Evolutionary conservation across 2,329 filamentous ascomycete species (phyloP).

Genomic region (Pyrenophora seminiperda): DNA sequence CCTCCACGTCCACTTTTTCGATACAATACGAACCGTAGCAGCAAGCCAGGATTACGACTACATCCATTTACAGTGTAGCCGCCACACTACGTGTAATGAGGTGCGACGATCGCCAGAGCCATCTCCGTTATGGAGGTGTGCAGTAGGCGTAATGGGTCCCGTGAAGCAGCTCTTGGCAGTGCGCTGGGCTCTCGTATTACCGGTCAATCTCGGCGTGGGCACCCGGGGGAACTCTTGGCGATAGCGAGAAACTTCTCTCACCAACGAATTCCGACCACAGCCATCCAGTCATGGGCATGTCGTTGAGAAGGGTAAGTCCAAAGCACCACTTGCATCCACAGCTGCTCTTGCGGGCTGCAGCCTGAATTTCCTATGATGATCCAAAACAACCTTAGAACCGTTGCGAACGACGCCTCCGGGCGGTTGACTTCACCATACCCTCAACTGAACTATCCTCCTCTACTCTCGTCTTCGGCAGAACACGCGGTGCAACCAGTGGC

Average conservation of each 20-base stretch:
- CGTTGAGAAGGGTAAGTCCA: slow-evolving; percentile 7
- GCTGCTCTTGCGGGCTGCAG: not conserved
- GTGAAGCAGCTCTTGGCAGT: no score
- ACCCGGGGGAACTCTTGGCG: no score
- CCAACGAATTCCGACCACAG: not conserved
- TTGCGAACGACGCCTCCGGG: slow-evolving; percentile 67
- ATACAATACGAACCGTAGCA: no score
- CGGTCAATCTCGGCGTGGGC: no score
- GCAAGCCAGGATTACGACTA: no score
- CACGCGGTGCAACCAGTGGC: slow-evolving; percentile 29
- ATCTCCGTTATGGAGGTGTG: no score
- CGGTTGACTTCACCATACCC: slow-evolving; percentile 56
- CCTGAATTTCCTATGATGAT: slow-evolving; percentile 36
- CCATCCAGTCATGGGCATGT: slow-evolving; percentile 6
- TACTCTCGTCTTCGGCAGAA: not conserved
- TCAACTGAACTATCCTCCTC: slow-evolving; percentile 38
- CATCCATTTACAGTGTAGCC: no score
- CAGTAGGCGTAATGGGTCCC: no score
- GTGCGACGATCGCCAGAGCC: no score
- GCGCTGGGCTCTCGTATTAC: no score
- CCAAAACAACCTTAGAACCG: slow-evolving; percentile 61
- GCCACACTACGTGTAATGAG: no score
- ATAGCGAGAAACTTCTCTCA: slow-evolving; percentile 8
- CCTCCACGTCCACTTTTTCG: no score
- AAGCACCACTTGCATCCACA: not conserved